These are phyloP conservation scores for Uronychia binucleata DNA, from an alignment of 73 alveolate species.

Conservation along the genomic window DNA sequence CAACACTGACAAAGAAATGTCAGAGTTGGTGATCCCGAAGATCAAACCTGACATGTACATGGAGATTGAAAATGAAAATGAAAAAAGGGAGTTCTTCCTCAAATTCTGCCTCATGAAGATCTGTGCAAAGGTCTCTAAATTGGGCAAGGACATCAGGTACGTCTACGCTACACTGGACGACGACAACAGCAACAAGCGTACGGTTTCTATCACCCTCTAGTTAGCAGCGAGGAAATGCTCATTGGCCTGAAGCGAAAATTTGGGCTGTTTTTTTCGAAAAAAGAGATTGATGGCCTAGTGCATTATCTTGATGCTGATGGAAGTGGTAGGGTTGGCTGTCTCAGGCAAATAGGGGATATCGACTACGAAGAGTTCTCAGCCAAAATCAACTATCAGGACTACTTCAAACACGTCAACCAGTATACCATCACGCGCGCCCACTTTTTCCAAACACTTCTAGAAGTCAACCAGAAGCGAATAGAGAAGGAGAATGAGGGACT, in stretches of 20 bases:
- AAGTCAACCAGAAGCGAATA: neutral
- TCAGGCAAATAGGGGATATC: conserved; percentile 6
- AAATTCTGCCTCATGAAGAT: conserved; percentile 56
- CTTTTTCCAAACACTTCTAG: conserved; percentile 1
- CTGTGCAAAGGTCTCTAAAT: conserved; percentile 30
- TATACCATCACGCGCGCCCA: neutral
- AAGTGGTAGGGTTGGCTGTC: neutral
- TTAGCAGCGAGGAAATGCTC: conserved; percentile 15
- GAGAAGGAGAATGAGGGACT: neutral
- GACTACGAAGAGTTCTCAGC: conserved; percentile 16
- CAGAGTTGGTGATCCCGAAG: neutral
- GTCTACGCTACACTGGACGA: conserved; percentile 51
- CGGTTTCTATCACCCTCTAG: conserved; percentile 13
- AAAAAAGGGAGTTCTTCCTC: conserved; percentile 7
- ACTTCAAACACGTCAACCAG: neutral
- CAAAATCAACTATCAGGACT: conserved; percentile 8
- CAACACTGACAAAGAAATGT: neutral
- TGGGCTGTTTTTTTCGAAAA: neutral
- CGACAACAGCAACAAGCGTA: conserved; percentile 39
- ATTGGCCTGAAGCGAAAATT: conserved; percentile 14
- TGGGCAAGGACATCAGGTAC: conserved; percentile 50
- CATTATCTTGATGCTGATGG: conserved; percentile 21
- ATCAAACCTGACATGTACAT: neutral
- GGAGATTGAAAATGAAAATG: neutral
- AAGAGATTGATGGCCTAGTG: conserved; percentile 11